phyloP scores from a whole-genome alignment of 495 filamentous ascomycete species.

The Parmelia sp. region DNA sequence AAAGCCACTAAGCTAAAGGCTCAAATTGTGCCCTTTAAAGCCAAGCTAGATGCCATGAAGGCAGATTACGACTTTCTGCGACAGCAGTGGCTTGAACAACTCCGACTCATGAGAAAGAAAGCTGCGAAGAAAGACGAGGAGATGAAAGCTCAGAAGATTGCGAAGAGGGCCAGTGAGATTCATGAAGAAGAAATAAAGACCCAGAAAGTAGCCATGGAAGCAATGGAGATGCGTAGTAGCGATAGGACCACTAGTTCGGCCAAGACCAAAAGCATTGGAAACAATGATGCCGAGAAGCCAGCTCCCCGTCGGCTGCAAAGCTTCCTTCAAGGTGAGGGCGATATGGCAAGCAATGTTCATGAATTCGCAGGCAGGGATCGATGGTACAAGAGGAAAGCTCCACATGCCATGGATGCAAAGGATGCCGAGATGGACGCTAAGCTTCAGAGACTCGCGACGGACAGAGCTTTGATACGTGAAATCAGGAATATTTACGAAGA shows the following conservation, averaged over 20 bases:
- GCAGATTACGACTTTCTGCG: slow-evolving; percentile 21
- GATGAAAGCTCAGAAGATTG: slow-evolving; percentile 25
- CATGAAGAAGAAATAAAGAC: slow-evolving; percentile 25
- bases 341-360: slow-evolving; percentile 31
- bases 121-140: slow-evolving; percentile 40
- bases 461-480: slow-evolving; percentile 35
- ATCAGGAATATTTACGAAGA: slow-evolving; percentile 43
- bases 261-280: neutral
- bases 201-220: slow-evolving; percentile 28
- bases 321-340: slow-evolving; percentile 30
- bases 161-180: slow-evolving; percentile 20
- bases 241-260: slow-evolving; percentile 6
- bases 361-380: slow-evolving; percentile 27
- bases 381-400: slow-evolving; percentile 34
- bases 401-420: slow-evolving; percentile 25
- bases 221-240: slow-evolving; percentile 25
- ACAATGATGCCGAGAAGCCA: slow-evolving; percentile 1
- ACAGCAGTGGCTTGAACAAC: slow-evolving; percentile 20
- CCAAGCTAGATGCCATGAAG: slow-evolving; percentile 18
- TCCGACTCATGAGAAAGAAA: slow-evolving; percentile 13
- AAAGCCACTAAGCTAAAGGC: slow-evolving; percentile 21
- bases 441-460: slow-evolving; percentile 25
- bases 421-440: slow-evolving; percentile 25
- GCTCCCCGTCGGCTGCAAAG: slow-evolving; percentile 18
- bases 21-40: slow-evolving; percentile 25